These are phyloP conservation scores for Microsporum ferrugineum DNA, from an alignment of 2,329 filamentous ascomycete genomes.

Conservation along the genomic window DNA sequence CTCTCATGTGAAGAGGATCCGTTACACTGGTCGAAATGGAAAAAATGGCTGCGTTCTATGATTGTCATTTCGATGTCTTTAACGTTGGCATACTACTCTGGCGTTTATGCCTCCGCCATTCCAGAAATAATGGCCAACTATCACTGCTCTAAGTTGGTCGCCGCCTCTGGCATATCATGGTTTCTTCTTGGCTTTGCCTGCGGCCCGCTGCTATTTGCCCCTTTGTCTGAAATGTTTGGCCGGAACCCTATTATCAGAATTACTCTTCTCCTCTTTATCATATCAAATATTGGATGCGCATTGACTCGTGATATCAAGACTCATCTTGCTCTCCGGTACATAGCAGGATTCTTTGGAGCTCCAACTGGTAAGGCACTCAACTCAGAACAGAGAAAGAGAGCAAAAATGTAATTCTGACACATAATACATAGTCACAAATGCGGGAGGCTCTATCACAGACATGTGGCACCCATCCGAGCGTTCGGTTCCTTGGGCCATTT, in stretches of 20 bases:
- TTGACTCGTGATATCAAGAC: slow-evolving; percentile 42
- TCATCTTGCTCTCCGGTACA: slow-evolving; percentile 49
- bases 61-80: too few species aligned
- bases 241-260: slow-evolving; percentile 44
- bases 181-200: slow-evolving; percentile 52
- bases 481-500: slow-evolving; percentile 50
- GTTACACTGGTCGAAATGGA: too few species aligned
- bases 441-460: background rate
- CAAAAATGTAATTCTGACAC: too few species aligned
- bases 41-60: too few species aligned
- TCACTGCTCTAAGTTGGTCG: slow-evolving; percentile 22
- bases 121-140: too few species aligned
- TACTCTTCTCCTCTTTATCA: slow-evolving; percentile 48
- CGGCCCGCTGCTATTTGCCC: too few species aligned
- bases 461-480: slow-evolving; percentile 47
- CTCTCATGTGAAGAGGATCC: too few species aligned
- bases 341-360: slow-evolving; percentile 49
- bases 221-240: slow-evolving; percentile 53
- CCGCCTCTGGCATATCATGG: slow-evolving; percentile 48
- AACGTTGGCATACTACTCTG: too few species aligned
- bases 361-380: slow-evolving; percentile 13
- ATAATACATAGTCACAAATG: background rate
- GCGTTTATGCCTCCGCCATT: too few species aligned
- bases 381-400: too few species aligned
- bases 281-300: slow-evolving; percentile 53